Evolutionary conservation across 805 yeast species (phyloP), one percentile per base, ranked within the genome.

Genomic region (Candida tibetensis): DNA sequence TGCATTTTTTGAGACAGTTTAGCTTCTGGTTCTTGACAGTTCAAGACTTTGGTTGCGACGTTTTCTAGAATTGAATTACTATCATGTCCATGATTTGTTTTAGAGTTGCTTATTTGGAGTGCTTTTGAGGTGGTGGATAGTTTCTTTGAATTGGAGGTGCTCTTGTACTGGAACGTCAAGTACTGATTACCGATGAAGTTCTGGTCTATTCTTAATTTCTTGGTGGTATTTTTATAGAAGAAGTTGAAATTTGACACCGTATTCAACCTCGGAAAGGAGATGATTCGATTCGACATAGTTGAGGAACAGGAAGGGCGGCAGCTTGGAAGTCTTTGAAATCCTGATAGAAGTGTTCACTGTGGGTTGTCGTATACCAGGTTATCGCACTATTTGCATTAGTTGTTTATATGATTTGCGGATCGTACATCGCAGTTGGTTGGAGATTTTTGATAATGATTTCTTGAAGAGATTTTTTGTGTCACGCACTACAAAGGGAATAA

Each of bases 41-140:
- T 64, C 21, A 72, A 52, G 2, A 74, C 66, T 34, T 60, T 64
- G 21, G 68, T 54, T 4, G 77, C 74, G n/a, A 71, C 74, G 38
- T 62, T 55, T 34, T 58, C 63, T 19, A 71, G 42, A 7, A 58
- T 39, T 25, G 52, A 44, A 26, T 41, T 34, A 4, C 40, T 38
- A 2, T 37, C 33, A 8, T 23, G 16, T 5, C 12, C 32, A 9
- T 21, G 15, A 32, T 15, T 32, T 10, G 17, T 28, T 15, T 28
- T 14, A 14, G 17, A 5, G 16, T 7, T 15, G 16, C 6, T 23
- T 32, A 16, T 15, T n/a, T 23, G 16, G 21, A 14, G 14, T 10
- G 4, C 22, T 22, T 15, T 23, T 10, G 26, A 8, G 3, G 28
- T 12, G 21, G 29, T 15, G 15, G 16, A 15, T 7, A 22, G 19